Evolutionary conservation across 2,329 filamentous ascomycete genomes (phyloP), one percentile per base, ranked within the genome.

Genomic region (Curvularia sp.): DNA sequence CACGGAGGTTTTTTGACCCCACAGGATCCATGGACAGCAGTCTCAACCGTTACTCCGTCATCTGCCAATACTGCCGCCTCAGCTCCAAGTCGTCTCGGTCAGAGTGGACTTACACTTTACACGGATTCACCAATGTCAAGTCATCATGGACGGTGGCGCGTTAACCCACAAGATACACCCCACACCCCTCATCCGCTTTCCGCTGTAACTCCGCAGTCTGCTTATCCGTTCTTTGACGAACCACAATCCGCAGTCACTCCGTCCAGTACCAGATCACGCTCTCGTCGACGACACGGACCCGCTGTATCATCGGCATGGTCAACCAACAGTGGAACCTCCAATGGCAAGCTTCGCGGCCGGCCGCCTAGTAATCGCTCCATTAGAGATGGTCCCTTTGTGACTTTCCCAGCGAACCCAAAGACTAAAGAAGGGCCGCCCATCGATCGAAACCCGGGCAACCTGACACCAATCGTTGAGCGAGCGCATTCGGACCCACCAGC

Each of bases 291-390:
- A 4, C 90, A 96, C 73, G 93, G 93, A 0, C 90, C 92, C 0
- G 92, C 91, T 6, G 92, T 97, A 0, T 97, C 93, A 0, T 97
- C 93, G 9, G 93, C 93, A 0, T 97, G 93, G 93, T 87, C 89
- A 55, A 87, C 87, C 62, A 86, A 84, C 58, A 85, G 85, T 15
- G 81, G 83, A 39, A 82, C 87, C 12, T 80, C 85, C 1, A 86
- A 83, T 4, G 88, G 89, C 1, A 96, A 93, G 74, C 83, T 90
- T 13, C 83, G 93, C 64, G 93, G 93, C 6, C 83, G 93, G 58
- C 93, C 93, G 42, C 91, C 92, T 0, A 90, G 88, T 55, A 91
- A 89, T 67, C 85, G 87, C 26, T 84, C 83, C n/a, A 82, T 84
- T 0, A 82, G 86, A 13, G 87, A 91, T 62, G 87, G 87, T 0